phyloP scores from a whole-genome alignment of 2,329 filamentous ascomycete species.

The Verticillium tricorpus region DNA sequence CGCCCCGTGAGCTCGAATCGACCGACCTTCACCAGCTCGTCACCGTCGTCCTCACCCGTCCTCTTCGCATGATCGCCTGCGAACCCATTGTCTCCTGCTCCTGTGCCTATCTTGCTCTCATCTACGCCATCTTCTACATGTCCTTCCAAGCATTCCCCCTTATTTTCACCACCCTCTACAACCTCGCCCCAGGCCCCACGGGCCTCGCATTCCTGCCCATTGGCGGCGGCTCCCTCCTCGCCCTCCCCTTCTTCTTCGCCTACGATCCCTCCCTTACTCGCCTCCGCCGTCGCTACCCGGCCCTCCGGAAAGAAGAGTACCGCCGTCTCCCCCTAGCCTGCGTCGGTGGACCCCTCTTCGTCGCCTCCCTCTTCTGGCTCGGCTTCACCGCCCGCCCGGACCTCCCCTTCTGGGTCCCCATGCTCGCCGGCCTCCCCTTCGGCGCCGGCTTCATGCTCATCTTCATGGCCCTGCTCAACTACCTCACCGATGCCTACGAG shows the following conservation, averaged over 20 bases:
- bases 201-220: slow-evolving; percentile 68
- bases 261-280: slow-evolving; percentile 59
- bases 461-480: slow-evolving; percentile 61
- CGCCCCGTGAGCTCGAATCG: slow-evolving; percentile 60
- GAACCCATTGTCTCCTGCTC: slow-evolving; percentile 71
- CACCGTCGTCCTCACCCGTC: slow-evolving; percentile 67
- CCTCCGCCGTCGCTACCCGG: slow-evolving; percentile 24
- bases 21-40: slow-evolving; percentile 53
- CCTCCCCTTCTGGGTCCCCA: slow-evolving; percentile 50
- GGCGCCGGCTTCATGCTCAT: slow-evolving; percentile 58
- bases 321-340: slow-evolving; percentile 68
- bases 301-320: slow-evolving; percentile 63
- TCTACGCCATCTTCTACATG: slow-evolving; percentile 65
- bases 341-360: slow-evolving; percentile 62
- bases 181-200: slow-evolving; percentile 57
- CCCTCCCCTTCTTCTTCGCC: slow-evolving; percentile 55
- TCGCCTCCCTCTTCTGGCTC: slow-evolving; percentile 54
- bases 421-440: slow-evolving; percentile 57
- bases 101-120: slow-evolving; percentile 66
- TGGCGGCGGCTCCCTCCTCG: slow-evolving; percentile 55
- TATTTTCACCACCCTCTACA: slow-evolving; percentile 62
- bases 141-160: slow-evolving; percentile 72
- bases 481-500: slow-evolving; percentile 64
- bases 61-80: slow-evolving; percentile 65
- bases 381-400: slow-evolving; percentile 49